Conservation (phyloP, 805 yeast genomes). For the Priceomyces carsonii region DNA sequence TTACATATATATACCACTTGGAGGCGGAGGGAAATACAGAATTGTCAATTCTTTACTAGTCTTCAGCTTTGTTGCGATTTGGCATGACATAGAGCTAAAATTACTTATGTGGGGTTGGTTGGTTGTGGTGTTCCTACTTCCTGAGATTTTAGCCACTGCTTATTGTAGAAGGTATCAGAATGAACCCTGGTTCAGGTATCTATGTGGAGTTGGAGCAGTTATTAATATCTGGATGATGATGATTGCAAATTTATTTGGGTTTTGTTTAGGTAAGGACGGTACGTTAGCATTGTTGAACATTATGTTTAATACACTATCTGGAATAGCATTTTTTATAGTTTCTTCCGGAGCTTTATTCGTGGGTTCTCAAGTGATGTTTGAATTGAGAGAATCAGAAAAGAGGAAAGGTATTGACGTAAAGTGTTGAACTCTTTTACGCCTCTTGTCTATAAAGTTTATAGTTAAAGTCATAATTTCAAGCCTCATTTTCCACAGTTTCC, state of each 20-base stretch:
- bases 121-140: conserved; percentile 80
- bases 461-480: too few relatives aligned
- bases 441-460: neutral
- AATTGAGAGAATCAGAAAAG: conserved; percentile 81
- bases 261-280: conserved; percentile 91
- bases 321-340: conserved; percentile 60
- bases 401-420: conserved; percentile 80
- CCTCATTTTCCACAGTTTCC: too few relatives aligned
- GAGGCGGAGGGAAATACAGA: conserved; percentile 72
- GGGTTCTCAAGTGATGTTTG: conserved; percentile 93
- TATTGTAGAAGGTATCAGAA: conserved; percentile 40
- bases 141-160: conserved; percentile 71
- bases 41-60: conserved; percentile 78
- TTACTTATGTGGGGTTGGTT: conserved; percentile 96
- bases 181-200: conserved; percentile 72
- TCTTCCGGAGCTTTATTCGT: conserved; percentile 72
- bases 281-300: conserved; percentile 62
- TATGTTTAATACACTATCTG: conserved; percentile 71
- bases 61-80: conserved; percentile 91
- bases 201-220: conserved; percentile 87
- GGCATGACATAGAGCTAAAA: conserved; percentile 96
- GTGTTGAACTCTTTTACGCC: conserved; percentile 45
- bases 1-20: conserved; percentile 88
- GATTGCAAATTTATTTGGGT: conserved; percentile 93
- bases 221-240: conserved; percentile 96